Evolutionary conservation across 768 basidiomycete genomes (phyloP).

Genomic region (Mycena vitilis): DNA sequence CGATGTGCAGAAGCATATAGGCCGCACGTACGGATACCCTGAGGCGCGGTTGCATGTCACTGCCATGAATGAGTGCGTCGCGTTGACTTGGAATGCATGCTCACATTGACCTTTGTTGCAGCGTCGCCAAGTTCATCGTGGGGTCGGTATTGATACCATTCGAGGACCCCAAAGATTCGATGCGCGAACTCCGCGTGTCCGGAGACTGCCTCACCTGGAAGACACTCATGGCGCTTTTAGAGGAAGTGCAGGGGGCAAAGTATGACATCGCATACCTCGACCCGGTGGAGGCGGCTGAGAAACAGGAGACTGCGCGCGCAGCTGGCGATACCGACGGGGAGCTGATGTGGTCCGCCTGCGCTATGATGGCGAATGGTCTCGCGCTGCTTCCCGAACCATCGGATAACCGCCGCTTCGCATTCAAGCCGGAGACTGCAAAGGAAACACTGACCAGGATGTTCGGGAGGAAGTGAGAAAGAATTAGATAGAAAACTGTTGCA

Average conservation of each 20-base stretch:
- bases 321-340: conserved; percentile 14
- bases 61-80: conserved; percentile 19
- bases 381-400: not conserved
- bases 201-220: conserved; percentile 17
- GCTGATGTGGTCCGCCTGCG: conserved; percentile 1
- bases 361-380: conserved; percentile 9
- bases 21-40: conserved; percentile 11
- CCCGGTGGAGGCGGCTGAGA: conserved; percentile 1
- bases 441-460: conserved; percentile 14
- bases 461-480: not conserved
- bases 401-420: conserved; percentile 11
- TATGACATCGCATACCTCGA: conserved; percentile 19
- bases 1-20: conserved; percentile 12
- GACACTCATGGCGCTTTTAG: conserved; percentile 5
- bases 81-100: not conserved
- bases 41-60: conserved; percentile 14
- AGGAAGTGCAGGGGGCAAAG: conserved; percentile 14
- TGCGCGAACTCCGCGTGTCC: conserved; percentile 14
- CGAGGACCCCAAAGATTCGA: conserved; percentile 2
- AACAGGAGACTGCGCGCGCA: conserved; percentile 18
- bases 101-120: not conserved
- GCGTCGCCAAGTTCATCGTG: conserved; percentile 11
- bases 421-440: conserved; percentile 10
- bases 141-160: not conserved
- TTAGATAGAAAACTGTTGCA: not conserved